phyloP scores from a whole-genome alignment of 2,329 filamentous ascomycete species.

The Ceratocystis smalleyi region DNA sequence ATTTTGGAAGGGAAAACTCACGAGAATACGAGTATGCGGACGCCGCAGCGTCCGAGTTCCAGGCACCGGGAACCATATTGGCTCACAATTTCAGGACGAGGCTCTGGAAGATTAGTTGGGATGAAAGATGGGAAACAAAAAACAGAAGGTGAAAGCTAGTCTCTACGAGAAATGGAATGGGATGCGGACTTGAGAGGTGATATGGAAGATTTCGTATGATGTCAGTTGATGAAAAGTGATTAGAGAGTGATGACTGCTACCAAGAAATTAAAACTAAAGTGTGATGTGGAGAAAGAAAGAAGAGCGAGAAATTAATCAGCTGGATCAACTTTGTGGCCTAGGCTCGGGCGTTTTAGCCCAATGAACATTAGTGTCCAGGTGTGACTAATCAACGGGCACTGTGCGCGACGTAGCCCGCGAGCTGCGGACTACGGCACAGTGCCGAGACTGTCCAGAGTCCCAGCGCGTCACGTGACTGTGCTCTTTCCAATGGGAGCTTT shows the following conservation, averaged over 20 bases:
- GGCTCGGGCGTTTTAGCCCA: neutral
- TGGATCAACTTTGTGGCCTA: slow-evolving; percentile 3
- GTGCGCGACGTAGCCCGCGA: neutral
- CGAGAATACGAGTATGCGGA: slow-evolving; percentile 11
- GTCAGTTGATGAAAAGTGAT: neutral
- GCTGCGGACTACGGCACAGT: neutral
- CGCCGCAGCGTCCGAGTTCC: slow-evolving; percentile 5
- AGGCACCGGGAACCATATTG: slow-evolving; percentile 19
- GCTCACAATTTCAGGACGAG: slow-evolving; percentile 10
- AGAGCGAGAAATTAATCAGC: slow-evolving; percentile 1
- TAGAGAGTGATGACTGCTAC: neutral
- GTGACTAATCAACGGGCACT: neutral
- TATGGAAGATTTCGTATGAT: neutral
- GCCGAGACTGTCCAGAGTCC: neutral
- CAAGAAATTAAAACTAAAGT: neutral
- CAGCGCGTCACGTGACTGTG: neutral
- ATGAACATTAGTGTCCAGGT: neutral
- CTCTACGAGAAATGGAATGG: neutral
- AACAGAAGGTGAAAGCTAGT: neutral
- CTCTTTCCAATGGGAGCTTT: neutral
- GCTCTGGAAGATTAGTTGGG: slow-evolving; percentile 13
- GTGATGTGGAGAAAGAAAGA: slow-evolving; percentile 1
- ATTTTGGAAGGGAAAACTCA: neutral
- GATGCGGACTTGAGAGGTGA: neutral
- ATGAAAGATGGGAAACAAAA: neutral